These are phyloP conservation scores for Fusarium globosum DNA, from an alignment of 2,329 filamentous ascomycete species.

Conservation along the genomic window DNA sequence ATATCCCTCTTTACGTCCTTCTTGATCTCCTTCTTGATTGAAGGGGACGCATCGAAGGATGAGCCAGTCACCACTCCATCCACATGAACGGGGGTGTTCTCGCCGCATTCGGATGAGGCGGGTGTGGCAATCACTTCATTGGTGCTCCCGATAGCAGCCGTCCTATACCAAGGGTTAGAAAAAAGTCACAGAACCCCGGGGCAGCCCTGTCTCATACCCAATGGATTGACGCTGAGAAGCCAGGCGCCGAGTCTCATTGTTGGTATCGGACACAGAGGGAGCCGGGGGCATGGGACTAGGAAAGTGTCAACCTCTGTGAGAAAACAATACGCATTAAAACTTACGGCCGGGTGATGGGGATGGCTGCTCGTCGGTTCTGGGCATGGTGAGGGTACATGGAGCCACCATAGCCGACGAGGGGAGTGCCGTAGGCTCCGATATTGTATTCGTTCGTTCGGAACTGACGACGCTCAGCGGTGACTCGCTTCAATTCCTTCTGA, in stretches of 20 bases:
- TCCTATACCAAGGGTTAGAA: conserved; percentile 53
- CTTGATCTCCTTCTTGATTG: conserved; percentile 53
- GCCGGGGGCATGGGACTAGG: conserved; percentile 15
- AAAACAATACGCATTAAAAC: neutral
- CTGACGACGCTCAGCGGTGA: conserved; percentile 93
- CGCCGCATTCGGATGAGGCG: conserved; percentile 62
- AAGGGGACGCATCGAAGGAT: conserved; percentile 60
- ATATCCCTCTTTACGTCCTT: conserved; percentile 44
- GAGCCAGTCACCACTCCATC: conserved; percentile 60
- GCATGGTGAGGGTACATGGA: conserved; percentile 52
- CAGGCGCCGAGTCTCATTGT: conserved; percentile 43
- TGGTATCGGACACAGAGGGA: conserved; percentile 21
- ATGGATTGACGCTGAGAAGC: conserved; percentile 49
- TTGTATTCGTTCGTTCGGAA: conserved; percentile 98
- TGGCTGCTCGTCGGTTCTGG: conserved; percentile 51
- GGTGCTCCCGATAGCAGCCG: conserved; percentile 54
- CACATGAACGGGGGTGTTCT: conserved; percentile 65
- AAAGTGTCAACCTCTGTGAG: conserved; percentile 4
- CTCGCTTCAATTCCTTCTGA: conserved; percentile 95
- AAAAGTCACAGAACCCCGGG: conserved; percentile 38
- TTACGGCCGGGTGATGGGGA: conserved; percentile 46
- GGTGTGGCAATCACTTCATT: conserved; percentile 54
- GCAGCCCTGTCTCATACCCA: conserved; percentile 49
- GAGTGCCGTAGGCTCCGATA: conserved; percentile 74
- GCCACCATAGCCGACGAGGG: conserved; percentile 65